Conservation (phyloP, 768 basidiomycete genomes). For the Rhodotorula babjevae region DNA sequence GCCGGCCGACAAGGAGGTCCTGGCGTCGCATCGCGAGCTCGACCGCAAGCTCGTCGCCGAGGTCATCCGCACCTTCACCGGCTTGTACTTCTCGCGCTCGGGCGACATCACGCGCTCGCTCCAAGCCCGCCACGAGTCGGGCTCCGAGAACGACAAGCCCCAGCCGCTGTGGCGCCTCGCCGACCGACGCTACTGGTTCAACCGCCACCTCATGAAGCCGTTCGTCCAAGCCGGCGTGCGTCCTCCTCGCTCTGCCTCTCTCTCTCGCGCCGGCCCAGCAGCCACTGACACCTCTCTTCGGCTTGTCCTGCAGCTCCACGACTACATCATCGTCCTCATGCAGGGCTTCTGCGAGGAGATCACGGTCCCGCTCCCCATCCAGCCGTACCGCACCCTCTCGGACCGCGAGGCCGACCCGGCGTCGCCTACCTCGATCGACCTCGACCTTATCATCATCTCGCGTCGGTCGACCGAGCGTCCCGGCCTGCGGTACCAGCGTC, state of each 20-base stretch:
- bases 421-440: slow-evolving; percentile 37
- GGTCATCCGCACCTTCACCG: slow-evolving; percentile 5
- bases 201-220: slow-evolving; percentile 76
- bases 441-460: slow-evolving; percentile 78
- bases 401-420: not conserved
- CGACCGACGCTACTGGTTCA: slow-evolving; percentile 93
- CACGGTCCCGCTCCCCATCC: slow-evolving; percentile 20
- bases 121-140: slow-evolving; percentile 20
- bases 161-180: slow-evolving; percentile 88
- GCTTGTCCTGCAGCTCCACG: slow-evolving; percentile 12
- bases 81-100: slow-evolving; percentile 27
- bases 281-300: not conserved
- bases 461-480: slow-evolving; percentile 82
- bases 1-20: not conserved
- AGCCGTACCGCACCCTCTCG: slow-evolving; percentile 23
- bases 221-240: slow-evolving; percentile 81
- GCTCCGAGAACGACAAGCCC: not conserved
- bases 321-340: slow-evolving; percentile 27
- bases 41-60: slow-evolving; percentile 42
- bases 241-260: not conserved
- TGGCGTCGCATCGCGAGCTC: slow-evolving; percentile 28
- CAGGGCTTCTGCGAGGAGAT: slow-evolving; percentile 21
- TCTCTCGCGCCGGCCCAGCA: not conserved
- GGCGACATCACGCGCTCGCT: slow-evolving; percentile 28
- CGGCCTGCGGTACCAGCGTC: slow-evolving; percentile 85